Evolutionary conservation across 2,329 filamentous ascomycete species (phyloP).

Genomic region (Pyrenophora teres): DNA sequence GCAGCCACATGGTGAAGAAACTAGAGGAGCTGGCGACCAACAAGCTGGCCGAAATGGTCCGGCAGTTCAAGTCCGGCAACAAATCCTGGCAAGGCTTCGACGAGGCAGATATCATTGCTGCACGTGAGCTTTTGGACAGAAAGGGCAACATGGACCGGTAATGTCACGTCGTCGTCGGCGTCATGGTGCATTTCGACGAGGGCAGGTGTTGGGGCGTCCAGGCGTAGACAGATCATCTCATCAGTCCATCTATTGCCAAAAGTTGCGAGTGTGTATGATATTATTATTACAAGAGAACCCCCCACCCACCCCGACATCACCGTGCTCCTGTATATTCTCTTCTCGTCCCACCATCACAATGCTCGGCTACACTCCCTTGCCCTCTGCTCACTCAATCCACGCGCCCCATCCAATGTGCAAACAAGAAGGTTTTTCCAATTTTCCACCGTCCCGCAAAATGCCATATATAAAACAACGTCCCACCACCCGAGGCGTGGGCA

Average conservation of each 20-base stretch:
- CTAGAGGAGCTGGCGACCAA: slow-evolving; percentile 73
- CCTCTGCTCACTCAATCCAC: no score
- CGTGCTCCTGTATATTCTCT: background rate
- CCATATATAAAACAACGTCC: background rate
- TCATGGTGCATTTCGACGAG: no score
- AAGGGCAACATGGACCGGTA: slow-evolving; percentile 46
- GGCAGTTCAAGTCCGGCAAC: slow-evolving; percentile 63
- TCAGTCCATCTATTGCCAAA: background rate
- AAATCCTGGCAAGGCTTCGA: slow-evolving; percentile 75
- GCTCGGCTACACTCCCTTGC: no score
- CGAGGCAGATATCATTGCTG: slow-evolving; percentile 71
- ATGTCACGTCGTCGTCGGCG: background rate
- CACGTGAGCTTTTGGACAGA: slow-evolving; percentile 67
- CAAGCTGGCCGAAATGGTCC: slow-evolving; percentile 77
- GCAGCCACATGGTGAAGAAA: slow-evolving; percentile 64
- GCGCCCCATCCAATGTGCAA: no score
- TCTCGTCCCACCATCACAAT: background rate
- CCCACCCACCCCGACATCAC: background rate
- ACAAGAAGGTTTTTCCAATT: background rate
- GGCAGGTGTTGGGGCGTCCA: slow-evolving; percentile 11
- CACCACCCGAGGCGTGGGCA: no score
- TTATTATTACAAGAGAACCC: slow-evolving; percentile 4
- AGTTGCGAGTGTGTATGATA: background rate
- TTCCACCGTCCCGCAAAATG: background rate
- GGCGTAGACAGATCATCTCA: slow-evolving; percentile 1